A percentile compares a stretch with the other conserved stretches of the same genome.
These are phyloP conservation scores for Chaetoceros muelleri DNA, from an alignment of 108 stramenopile species.

Conservation along the genomic window DNA sequence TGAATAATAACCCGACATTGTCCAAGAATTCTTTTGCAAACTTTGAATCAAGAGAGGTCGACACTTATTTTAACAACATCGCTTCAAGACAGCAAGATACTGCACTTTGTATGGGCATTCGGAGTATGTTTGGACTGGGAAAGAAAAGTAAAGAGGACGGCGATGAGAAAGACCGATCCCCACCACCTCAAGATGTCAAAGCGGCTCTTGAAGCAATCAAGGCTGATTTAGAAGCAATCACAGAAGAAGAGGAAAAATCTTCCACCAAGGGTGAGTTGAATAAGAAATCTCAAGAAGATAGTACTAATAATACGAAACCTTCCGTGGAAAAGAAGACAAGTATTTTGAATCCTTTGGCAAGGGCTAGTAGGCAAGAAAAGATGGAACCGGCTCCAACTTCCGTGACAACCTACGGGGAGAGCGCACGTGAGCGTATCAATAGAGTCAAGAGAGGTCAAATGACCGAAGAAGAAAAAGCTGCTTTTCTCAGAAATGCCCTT, in stretches of 20 bases:
- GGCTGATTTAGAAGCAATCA: background rate
- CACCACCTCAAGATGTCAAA: background rate
- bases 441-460: conserved; percentile 42
- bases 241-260: background rate
- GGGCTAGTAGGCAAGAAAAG: background rate
- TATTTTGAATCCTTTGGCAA: background rate
- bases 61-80: too few relatives aligned
- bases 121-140: background rate
- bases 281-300: background rate
- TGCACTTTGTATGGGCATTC: background rate
- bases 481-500: conserved; percentile 31
- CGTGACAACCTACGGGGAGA: conserved; percentile 6
- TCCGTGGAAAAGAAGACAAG: background rate
- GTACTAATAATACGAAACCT: background rate
- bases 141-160: background rate
- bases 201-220: background rate
- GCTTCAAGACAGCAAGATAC: background rate
- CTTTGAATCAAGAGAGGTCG: too few relatives aligned
- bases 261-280: background rate
- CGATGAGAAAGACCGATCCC: background rate
- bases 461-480: conserved; percentile 46
- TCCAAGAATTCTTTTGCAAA: too few relatives aligned
- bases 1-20: too few relatives aligned
- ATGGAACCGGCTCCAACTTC: background rate
- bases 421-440: conserved; percentile 31